Conservation (phyloP, 768 basidiomycete genomes). For the Tylopilus sp. region DNA sequence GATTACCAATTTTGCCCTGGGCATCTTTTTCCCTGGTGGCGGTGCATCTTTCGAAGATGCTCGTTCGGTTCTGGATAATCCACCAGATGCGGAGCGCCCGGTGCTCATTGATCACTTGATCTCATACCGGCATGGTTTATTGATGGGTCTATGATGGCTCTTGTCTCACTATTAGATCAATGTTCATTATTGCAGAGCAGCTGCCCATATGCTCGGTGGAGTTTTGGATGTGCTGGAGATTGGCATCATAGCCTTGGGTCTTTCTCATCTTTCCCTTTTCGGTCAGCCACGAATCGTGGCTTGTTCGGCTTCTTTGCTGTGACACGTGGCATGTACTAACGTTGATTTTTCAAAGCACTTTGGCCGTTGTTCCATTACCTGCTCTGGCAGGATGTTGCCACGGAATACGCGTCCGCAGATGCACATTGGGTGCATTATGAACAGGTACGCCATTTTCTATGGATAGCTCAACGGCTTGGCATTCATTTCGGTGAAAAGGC, state of each 20-base stretch:
- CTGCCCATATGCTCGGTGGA: background rate
- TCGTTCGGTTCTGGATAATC: slow-evolving; percentile 5
- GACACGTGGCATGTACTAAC: slow-evolving; percentile 8
- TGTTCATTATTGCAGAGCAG: background rate
- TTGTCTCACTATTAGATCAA: background rate
- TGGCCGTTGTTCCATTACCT: slow-evolving; percentile 99
- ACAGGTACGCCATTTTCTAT: slow-evolving; percentile 12
- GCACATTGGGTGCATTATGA: slow-evolving; percentile 55
- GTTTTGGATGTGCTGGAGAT: background rate
- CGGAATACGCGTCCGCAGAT: slow-evolving; percentile 84
- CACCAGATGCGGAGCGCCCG: background rate
- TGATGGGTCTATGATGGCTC: background rate
- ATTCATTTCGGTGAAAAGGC: slow-evolving; percentile 46
- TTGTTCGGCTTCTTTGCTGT: background rate
- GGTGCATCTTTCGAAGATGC: background rate
- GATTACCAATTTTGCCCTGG: slow-evolving; percentile 13
- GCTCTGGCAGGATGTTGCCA: slow-evolving; percentile 94
- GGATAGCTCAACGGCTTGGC: background rate
- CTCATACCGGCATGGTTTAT: background rate
- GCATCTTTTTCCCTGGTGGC: slow-evolving; percentile 2
- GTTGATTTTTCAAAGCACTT: slow-evolving; percentile 52
- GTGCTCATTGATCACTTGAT: slow-evolving; percentile 3
- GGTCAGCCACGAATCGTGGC: background rate
- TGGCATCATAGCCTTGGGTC: background rate
- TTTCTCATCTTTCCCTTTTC: background rate